Conservation (phyloP, 2,329 filamentous ascomycete species). For the Byssochlamys sp. region DNA sequence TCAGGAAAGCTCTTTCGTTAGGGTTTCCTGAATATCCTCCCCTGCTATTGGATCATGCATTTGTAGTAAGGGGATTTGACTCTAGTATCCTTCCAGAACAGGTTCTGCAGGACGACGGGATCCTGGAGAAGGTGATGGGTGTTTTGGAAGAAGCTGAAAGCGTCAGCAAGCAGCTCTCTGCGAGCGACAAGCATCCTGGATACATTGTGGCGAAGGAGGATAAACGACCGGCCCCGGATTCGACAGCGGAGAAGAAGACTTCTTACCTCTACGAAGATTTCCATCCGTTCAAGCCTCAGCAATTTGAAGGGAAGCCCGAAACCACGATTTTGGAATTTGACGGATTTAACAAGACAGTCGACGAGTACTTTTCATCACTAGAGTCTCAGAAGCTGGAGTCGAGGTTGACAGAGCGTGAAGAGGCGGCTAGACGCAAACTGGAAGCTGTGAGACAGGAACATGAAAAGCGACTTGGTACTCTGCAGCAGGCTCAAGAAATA, state of each 20-base stretch:
- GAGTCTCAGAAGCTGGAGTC: conserved; percentile 89
- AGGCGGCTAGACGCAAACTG: conserved; percentile 69
- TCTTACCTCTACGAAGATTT: conserved; percentile 80
- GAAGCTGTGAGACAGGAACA: conserved; percentile 79
- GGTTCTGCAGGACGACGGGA: conserved; percentile 55
- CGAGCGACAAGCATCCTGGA: conserved; percentile 58
- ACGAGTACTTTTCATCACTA: conserved; percentile 93
- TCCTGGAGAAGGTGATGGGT: conserved; percentile 57
- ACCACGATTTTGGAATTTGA: conserved; percentile 66
- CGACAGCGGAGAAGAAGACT: conserved; percentile 31
- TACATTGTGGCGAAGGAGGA: conserved; percentile 72
- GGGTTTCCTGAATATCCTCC: conserved; percentile 85
- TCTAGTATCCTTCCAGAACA: conserved; percentile 56
- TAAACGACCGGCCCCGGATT: conserved; percentile 23
- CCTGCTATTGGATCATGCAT: conserved; percentile 74
- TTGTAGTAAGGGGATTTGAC: conserved; percentile 63
- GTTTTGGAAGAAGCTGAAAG: conserved; percentile 62
- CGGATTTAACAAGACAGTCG: conserved; percentile 84
- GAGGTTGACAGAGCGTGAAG: conserved; percentile 69
- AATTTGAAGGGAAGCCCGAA: conserved; percentile 59
- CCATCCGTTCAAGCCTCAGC: conserved; percentile 77
- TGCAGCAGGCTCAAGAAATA: conserved; percentile 70
- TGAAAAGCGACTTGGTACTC: conserved; percentile 68
- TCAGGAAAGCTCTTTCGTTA: conserved; percentile 70
- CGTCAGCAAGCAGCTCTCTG: conserved; percentile 60